A percentile compares a stretch with the other conserved stretches of the same genome.
phyloP scores from a whole-genome alignment of 345 rosid genomes.

The Murraya koenigii region DNA sequence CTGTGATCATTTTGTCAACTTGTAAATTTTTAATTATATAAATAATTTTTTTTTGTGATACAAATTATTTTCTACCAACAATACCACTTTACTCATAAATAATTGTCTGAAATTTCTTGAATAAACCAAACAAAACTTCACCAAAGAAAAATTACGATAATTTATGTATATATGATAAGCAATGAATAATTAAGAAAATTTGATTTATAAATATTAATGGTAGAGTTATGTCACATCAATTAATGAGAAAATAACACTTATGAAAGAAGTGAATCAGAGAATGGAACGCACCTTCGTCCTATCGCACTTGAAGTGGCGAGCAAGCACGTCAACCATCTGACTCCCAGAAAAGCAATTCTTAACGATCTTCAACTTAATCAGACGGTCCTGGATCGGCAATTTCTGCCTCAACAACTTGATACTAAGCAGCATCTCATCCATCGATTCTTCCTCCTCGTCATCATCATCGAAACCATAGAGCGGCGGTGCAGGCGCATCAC shows the following conservation, averaged over 20 bases:
- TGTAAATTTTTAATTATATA: too few species aligned
- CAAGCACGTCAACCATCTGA: conserved; percentile 69
- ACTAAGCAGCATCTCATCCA: conserved; percentile 48
- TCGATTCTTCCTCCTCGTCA: conserved; percentile 36
- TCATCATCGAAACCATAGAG: conserved; percentile 63
- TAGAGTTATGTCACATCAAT: not conserved
- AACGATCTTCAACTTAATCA: conserved; percentile 84
- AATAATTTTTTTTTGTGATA: too few species aligned
- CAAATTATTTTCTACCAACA: too few species aligned
- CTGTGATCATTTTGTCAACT: too few species aligned
- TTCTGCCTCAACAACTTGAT: conserved; percentile 61
- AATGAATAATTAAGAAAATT: too few species aligned
- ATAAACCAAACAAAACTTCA: too few species aligned
- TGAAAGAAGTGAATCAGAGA: not conserved
- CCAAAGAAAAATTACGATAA: too few species aligned
- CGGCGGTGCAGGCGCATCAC: conserved; percentile 57
- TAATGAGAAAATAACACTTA: too few species aligned
- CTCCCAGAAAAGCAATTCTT: conserved; percentile 82
- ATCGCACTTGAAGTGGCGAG: conserved; percentile 64
- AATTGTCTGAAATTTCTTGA: too few species aligned
- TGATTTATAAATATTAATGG: too few species aligned
- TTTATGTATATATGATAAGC: too few species aligned
- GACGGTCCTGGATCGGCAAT: conserved; percentile 77
- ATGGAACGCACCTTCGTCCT: conserved; percentile 57
- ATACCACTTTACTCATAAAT: too few species aligned